Base-by-base conservation (phyloP, 106 monocot genomes). In the Apostasia ramifera region DNA sequence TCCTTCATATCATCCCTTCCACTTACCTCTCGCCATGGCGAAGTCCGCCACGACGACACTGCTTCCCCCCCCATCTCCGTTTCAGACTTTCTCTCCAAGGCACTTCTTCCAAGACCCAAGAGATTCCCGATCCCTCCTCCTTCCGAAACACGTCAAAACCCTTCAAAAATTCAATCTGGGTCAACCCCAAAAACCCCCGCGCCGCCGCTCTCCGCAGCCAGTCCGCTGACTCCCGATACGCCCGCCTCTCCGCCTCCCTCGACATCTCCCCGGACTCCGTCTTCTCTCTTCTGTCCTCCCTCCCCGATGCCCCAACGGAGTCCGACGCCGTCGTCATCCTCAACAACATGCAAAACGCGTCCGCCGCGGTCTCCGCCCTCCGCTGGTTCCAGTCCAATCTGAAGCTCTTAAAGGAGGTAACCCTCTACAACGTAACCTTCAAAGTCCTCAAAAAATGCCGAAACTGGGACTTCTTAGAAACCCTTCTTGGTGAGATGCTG, bases 341-440 rank as follows among this genome's bases (percentile, higher is more conserved):
- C 68, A 77, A 91, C 73, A 75, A 73, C 82, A 86, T 89, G 86
- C 40, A 62, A 2, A 78, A 82, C 66, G 4, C 89, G 3, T 66
- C 55, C 47, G 71, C 74, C 54, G 80, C 92, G 11, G 44, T 92
- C 14, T 54, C 76, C 62, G 61, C 74, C 11, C 79, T 94, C 39
- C 12, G 69, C 40, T 94, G 94, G 94, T 85, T 90, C 75, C 85
- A 56, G 44, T 9, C 42, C 39, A 79, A 70, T 39, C 59, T 86
- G 38, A 63, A 72, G 13, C 8, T 66, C 71, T 64, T 73, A 10
- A 91, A 76, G 14, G 71, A 81, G 70, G 77, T 81, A 14, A 74
- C 87, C 57, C 77, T 92, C 47, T 98, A 80, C 79, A 98, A 98
- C 48, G 87, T 98, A 49, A 76, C 89, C 13, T 51, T 98, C 38